A percentile compares a stretch with the other conserved stretches of the same genome.
Evolutionary conservation across 345 rosid species (phyloP).

Genomic region (Kernera saxatilis): DNA sequence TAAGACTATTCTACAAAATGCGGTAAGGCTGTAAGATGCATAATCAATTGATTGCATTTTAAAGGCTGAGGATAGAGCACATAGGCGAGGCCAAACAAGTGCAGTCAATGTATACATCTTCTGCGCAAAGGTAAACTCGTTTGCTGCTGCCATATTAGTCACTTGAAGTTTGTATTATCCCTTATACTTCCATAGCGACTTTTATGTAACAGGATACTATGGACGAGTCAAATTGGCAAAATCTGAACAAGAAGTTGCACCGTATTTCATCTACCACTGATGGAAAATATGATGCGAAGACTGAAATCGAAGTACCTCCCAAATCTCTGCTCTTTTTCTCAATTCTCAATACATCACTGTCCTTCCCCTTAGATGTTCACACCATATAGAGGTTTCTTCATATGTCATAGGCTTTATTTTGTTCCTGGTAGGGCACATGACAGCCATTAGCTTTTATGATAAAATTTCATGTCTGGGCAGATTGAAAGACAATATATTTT

Average conservation of each 20-base stretch:
- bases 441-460: constrained; percentile 14
- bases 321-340: constrained; percentile 7
- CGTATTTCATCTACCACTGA: constrained; percentile 80
- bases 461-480: constrained; percentile 34
- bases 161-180: constrained; percentile 13
- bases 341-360: constrained; percentile 1
- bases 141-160: constrained; percentile 2
- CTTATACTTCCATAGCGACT: constrained; percentile 3
- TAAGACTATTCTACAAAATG: not conserved
- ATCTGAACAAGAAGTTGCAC: constrained; percentile 66
- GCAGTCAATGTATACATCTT: constrained; percentile 87
- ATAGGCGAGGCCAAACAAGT: constrained; percentile 80
- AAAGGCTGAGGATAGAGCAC: constrained; percentile 98
- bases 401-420: not conserved
- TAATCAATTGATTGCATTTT: constrained; percentile 25
- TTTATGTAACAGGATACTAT: constrained; percentile 52
- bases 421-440: not conserved
- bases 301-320: constrained; percentile 59
- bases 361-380: not conserved
- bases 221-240: constrained; percentile 79
- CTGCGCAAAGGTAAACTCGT: constrained; percentile 65
- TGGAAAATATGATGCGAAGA: constrained; percentile 85
- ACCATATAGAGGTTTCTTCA: not conserved
- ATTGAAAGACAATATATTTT: constrained; percentile 61
- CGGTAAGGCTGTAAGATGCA: constrained; percentile 1